Evolutionary conservation across 495 filamentous ascomycete species (phyloP), one percentile per base, ranked within the genome.

Genomic region (Aspergillus bertholletiae): DNA sequence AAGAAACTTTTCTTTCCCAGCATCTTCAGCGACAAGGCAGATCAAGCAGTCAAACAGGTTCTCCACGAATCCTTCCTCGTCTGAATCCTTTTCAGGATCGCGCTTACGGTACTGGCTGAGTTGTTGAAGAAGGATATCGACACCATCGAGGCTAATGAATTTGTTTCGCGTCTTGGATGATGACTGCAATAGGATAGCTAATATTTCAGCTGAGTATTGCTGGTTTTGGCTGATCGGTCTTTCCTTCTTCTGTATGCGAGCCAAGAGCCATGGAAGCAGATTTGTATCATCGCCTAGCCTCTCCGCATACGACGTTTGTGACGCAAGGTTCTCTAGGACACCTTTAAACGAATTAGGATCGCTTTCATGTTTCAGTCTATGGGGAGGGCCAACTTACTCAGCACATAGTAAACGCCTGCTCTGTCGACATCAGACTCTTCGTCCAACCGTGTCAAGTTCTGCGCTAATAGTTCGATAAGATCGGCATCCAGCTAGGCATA

Each of bases 1-100:
- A 22, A 96, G 66, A 54, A 97, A 96, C 53, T 89, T 90, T 9
- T 70, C 65, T 60, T 97, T 97, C 7, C 92, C 92, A 22, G 77
- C 74, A 3, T 77, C 62, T 52, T 90, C 85, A 64, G 95, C 88
- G 0, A 89, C 88, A 2, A 95, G 67, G 62, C 88, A 93, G 7
- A 87, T 88, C 23, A 96, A 62, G 27, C 84, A 80, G 62, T 94
- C 91, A 62, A 97, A 99, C 24, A 96, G 51, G 56, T 97, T 96
- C 67, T 96, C 91, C 46, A 94, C 86, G 66, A 88, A 96, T 70
- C 97, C 95, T 67, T 96, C 91, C 62, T 97, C 95, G 45, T 93
- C 85, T 7, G 88, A 88, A 28, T 90, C 90, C 63, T 89, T 94
- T 22, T 78, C 78, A 0, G 95, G 95, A 61, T 99, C 94, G 26